Base-by-base conservation (phyloP, 176 grass and related monocot species). In the Zea luxurians region DNA sequence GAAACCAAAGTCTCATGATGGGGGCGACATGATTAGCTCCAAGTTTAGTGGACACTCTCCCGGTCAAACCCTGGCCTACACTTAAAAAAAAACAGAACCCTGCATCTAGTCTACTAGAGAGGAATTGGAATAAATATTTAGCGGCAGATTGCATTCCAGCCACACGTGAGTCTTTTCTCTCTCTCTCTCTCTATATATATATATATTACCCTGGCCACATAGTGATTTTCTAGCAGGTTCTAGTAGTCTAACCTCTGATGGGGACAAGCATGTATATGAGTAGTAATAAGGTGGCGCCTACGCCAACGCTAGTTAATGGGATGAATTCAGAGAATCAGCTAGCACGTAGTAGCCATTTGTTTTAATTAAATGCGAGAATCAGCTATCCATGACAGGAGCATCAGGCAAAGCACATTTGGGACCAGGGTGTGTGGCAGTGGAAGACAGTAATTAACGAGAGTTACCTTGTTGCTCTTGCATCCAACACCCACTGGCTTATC, bases 21-120 rank as follows among this genome's bases (percentile, higher is more conserved):
- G 15, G 48, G 60, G 64, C 60, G 34, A 65, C 21, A 76, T 80
- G 81, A 88, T 84, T 76, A 65, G 71, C 71, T 84, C 82, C 18
- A 76, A 80, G 11, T 40, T 64, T 63, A 80, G 86, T 76, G 40
- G 77, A n/a, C 64, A 58, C 76, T 59, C 65, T 58, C 15, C 15
- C 2, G n/a, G 72, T 84, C 77, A 66, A 84, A 48, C 7, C 58
- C 48, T 64, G 64, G 10, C 18, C 58, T 66, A 76, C 12, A 48
- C 20, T 41, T n/a, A n/a, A n/a, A 21, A 67, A 4, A 53, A 54
- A 62, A 49, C 3, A 27, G 27, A 27, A 27, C 27, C 27, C 8
- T 80, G 57, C 41, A 71, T 62, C 46, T 75, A 27, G 27, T 27
- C 27, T 27, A 27, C 27, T 27, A 70, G 47, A 69, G 37, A 64